Base-by-base conservation (phyloP, 2,329 filamentous ascomycete genomes). In the Hypoxylon sp. region DNA sequence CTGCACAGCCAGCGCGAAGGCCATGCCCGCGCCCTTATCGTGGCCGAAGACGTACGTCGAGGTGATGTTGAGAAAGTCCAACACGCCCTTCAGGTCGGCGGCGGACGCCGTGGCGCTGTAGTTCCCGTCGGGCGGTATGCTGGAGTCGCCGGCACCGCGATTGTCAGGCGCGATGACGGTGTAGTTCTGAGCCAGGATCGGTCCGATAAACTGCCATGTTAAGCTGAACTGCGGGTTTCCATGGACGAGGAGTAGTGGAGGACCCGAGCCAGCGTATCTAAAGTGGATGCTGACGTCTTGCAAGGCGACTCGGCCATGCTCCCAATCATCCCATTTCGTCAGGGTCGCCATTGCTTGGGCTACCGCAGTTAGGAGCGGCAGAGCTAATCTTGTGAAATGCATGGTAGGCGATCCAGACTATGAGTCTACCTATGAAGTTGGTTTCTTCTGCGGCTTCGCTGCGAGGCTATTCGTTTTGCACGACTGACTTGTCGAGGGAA, bases 21-120 rank as follows among this genome's bases (percentile, higher is more conserved):
- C 81, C 31, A 81, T 74, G 0, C 82, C 83, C 2, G 78, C 79
- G 15, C 83, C 83, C 62, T 84, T 84, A 62, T 85, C 83, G 66
- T 85, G 82, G 0, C 79, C 75, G 67, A 84, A 80, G 0, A 85
- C 79, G 63, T 83, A 82, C 1, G 81, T 74, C 27, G 77, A 79
- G 1, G 79, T 79, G 6, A 83, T 74, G 21, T 81, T 81, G 6
- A 85, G 69, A 46, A 83, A 84, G 37, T 82, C 79, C 44, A 84
- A 75, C 0, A 84, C 71, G 10, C 75, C 77, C 24, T 78, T 78
- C 5, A 82, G 76, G 44, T 83, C 75, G 15, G 75, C 73, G 63
- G 81, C 83, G 32, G 79, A 78, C 1, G 82, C 78, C 24, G 75
- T 59, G 0, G 82, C 80, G 6, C 76, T 83, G 68, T 84, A 84